Evolutionary conservation across 176 grass and related monocot genomes (phyloP).

Genomic region (Otatea glauca): DNA sequence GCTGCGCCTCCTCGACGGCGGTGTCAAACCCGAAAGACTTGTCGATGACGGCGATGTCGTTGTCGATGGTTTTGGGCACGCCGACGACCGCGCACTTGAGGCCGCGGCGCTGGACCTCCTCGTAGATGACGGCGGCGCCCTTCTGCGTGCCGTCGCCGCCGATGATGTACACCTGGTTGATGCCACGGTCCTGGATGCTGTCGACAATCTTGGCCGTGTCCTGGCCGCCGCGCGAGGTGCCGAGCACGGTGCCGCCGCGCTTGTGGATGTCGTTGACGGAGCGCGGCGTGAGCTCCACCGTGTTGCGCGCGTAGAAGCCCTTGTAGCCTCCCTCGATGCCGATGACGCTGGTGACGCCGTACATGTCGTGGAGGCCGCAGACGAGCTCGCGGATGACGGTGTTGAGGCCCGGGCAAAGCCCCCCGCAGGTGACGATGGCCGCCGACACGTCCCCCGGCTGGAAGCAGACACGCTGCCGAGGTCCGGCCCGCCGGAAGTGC

Average conservation of each 20-base stretch:
- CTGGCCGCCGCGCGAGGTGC: conserved; percentile 82
- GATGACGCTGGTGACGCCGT: conserved; percentile 66
- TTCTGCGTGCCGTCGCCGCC: conserved; percentile 89
- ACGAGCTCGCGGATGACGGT: conserved; percentile 82
- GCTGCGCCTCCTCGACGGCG: conserved; percentile 88
- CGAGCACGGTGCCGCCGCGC: conserved; percentile 82
- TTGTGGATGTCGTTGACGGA: conserved; percentile 87
- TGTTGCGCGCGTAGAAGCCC: conserved; percentile 87
- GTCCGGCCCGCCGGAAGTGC: conserved; percentile 84
- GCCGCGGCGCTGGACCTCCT: conserved; percentile 62
- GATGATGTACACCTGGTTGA: conserved; percentile 90
- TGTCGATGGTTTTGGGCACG: conserved; percentile 93
- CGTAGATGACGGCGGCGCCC: conserved; percentile 64
- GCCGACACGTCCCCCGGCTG: conserved; percentile 72
- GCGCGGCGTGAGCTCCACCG: conserved; percentile 67
- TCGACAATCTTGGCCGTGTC: conserved; percentile 76
- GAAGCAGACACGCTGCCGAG: conserved; percentile 84
- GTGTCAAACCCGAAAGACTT: conserved; percentile 91
- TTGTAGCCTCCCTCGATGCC: conserved; percentile 85
- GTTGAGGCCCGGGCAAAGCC: conserved; percentile 85
- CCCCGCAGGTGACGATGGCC: conserved; percentile 90
- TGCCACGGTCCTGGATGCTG: conserved; percentile 72
- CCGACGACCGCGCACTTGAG: conserved; percentile 75
- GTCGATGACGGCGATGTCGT: conserved; percentile 89
- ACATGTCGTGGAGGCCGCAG: conserved; percentile 78